These are phyloP conservation scores for Pilobolus umbonatus DNA, from an alignment of 192 early-diverging fungal species.

Conservation along the genomic window DNA sequence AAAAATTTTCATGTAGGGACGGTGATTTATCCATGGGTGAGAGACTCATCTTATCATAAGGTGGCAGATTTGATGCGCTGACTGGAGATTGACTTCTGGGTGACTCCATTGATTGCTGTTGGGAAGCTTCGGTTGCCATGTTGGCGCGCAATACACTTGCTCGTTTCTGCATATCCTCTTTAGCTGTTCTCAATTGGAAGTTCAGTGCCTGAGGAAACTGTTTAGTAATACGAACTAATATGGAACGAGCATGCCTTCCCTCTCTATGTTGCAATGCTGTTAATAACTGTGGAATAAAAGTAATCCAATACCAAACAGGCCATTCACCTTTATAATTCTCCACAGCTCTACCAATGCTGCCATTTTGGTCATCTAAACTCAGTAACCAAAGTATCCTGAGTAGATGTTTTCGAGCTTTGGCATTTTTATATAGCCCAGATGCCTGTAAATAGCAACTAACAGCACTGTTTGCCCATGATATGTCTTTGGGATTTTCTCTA, in stretches of 20 bases:
- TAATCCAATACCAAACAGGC: slow-evolving; percentile 97
- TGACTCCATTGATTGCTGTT: background rate
- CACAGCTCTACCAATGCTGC: slow-evolving; percentile 72
- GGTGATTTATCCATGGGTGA: slow-evolving; percentile 7
- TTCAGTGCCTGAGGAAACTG: slow-evolving; percentile 90
- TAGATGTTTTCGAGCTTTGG: slow-evolving; percentile 84
- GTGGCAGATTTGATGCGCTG: background rate
- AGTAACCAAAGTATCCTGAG: slow-evolving; percentile 93
- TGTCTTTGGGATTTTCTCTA: slow-evolving; percentile 75
- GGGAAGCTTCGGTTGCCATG: slow-evolving; percentile 22
- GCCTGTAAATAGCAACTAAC: slow-evolving; percentile 97
- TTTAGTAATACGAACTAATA: slow-evolving; percentile 93
- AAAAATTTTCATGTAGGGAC: background rate
- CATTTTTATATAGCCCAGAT: slow-evolving; percentile 80
- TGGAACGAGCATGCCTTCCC: slow-evolving; percentile 71
- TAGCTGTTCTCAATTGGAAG: slow-evolving; percentile 88
- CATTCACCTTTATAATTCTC: slow-evolving; percentile 88
- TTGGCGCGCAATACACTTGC: slow-evolving; percentile 4
- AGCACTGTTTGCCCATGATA: slow-evolving; percentile 79
- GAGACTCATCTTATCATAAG: background rate
- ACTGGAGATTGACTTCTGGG: background rate
- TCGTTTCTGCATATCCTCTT: slow-evolving; percentile 80
- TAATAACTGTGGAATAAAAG: slow-evolving; percentile 94
- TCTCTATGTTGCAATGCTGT: slow-evolving; percentile 76
- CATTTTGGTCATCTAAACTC: slow-evolving; percentile 76